Conservation (phyloP, 2,329 filamentous ascomycete species). For the Golovinomyces cichoracearum region DNA sequence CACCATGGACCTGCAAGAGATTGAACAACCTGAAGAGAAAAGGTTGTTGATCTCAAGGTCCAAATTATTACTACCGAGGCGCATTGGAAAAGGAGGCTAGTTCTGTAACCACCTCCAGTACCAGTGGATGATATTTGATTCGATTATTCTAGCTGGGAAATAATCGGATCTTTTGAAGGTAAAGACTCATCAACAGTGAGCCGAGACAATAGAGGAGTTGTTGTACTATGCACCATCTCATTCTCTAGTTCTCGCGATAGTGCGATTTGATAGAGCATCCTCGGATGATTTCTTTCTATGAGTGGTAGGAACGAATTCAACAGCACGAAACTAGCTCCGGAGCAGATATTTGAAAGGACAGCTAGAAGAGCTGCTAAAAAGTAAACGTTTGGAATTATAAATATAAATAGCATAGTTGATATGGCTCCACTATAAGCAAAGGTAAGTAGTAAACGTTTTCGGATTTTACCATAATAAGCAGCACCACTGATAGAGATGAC, state of each 20-base stretch:
- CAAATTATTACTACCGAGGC: constrained; percentile 55
- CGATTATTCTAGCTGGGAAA: constrained; percentile 50
- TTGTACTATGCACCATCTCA: constrained; percentile 4
- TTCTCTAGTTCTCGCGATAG: neutral
- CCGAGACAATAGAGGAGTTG: constrained; percentile 17
- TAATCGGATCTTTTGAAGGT: constrained; percentile 26
- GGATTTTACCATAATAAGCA: constrained; percentile 76
- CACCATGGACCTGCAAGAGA: constrained; percentile 81
- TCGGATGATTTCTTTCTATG: constrained; percentile 57
- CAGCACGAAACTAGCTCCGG: constrained; percentile 83
- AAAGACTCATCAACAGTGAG: constrained; percentile 10
- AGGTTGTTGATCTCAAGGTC: constrained; percentile 47
- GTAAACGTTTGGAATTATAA: constrained; percentile 49
- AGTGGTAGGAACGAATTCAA: constrained; percentile 87
- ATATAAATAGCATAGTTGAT: constrained; percentile 70
- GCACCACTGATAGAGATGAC: constrained; percentile 93
- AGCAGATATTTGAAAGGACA: constrained; percentile 76
- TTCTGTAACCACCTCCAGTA: constrained; percentile 80
- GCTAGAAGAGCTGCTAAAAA: constrained; percentile 60
- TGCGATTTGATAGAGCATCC: constrained; percentile 10
- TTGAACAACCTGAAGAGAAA: constrained; percentile 64
- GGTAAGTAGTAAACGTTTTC: constrained; percentile 63
- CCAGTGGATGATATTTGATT: constrained; percentile 79
- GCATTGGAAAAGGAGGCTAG: constrained; percentile 62
- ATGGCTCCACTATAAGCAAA: constrained; percentile 65